These are phyloP conservation scores for Annulohypoxylon truncatum DNA, from an alignment of 2,329 filamentous ascomycete genomes.

Conservation along the genomic window DNA sequence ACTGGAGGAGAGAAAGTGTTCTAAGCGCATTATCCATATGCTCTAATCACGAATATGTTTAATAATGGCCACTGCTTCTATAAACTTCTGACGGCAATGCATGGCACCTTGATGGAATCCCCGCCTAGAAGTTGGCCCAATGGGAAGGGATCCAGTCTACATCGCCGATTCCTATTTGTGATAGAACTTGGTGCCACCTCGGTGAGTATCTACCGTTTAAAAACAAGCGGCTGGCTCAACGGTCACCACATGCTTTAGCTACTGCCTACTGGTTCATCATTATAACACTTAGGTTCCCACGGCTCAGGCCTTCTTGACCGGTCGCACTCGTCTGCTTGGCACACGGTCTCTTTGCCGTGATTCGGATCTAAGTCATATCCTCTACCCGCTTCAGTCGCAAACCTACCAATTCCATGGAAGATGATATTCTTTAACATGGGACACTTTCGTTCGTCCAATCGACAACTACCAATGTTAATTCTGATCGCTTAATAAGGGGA, in stretches of 20 bases:
- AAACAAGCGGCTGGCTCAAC: not conserved
- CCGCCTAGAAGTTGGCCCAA: not conserved
- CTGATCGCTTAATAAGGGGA: too few relatives aligned
- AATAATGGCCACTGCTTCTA: slow-evolving; percentile 7
- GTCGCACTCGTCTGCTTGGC: not conserved
- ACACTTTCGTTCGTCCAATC: too few relatives aligned
- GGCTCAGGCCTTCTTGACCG: not conserved
- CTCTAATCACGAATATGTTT: slow-evolving; percentile 25
- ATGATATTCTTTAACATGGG: too few relatives aligned
- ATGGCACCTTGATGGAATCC: slow-evolving; percentile 17
- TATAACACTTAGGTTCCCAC: not conserved
- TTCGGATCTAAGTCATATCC: not conserved
- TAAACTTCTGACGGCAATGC: slow-evolving; percentile 3
- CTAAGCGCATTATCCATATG: slow-evolving; percentile 24
- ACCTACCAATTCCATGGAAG: not conserved
- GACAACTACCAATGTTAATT: too few relatives aligned
- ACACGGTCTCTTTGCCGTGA: not conserved
- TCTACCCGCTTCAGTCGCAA: not conserved
- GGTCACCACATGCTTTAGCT: not conserved
- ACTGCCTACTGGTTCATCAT: not conserved
- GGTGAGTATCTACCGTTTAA: not conserved
- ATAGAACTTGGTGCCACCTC: not conserved
- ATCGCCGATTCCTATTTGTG: not conserved
- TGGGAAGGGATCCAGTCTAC: not conserved
- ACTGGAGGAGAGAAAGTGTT: slow-evolving; percentile 6